These are phyloP conservation scores for Suillus occidentalis DNA, from an alignment of 768 basidiomycete genomes.

Conservation along the genomic window DNA sequence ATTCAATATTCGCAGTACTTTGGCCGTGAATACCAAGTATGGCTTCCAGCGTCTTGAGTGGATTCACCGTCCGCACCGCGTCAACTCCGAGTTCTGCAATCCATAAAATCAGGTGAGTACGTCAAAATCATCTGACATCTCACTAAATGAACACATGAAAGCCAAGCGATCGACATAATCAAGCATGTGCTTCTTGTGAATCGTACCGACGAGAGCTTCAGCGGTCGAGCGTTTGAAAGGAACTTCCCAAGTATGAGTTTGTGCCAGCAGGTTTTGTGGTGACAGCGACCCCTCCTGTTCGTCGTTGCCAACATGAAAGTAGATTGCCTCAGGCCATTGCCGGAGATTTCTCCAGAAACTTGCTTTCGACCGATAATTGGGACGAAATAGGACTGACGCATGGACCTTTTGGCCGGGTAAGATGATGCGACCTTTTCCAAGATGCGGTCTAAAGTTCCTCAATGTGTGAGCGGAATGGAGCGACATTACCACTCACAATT, in stretches of 20 bases:
- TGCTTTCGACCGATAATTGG: conserved; percentile 28
- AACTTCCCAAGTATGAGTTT: conserved; percentile 23
- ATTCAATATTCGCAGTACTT: background rate
- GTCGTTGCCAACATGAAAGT: background rate
- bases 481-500: conserved; percentile 11
- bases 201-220: conserved; percentile 17
- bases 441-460: conserved; percentile 24
- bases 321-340: conserved; percentile 25
- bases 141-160: conserved; percentile 31
- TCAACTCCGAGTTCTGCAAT: conserved; percentile 16
- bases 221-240: conserved; percentile 17
- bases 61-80: no score
- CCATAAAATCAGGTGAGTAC: background rate
- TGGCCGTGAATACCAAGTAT: no score
- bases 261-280: background rate
- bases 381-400: conserved; percentile 31
- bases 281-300: conserved; percentile 4
- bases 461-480: background rate
- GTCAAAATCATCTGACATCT: background rate
- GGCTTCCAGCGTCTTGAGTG: no score
- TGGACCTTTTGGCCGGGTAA: conserved; percentile 32
- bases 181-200: background rate
- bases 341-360: conserved; percentile 22
- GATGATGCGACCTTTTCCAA: conserved; percentile 26
- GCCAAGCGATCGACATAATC: conserved; percentile 28